Conservation (phyloP, 176 grass and related monocot genomes). For the Cocos nucifera region DNA sequence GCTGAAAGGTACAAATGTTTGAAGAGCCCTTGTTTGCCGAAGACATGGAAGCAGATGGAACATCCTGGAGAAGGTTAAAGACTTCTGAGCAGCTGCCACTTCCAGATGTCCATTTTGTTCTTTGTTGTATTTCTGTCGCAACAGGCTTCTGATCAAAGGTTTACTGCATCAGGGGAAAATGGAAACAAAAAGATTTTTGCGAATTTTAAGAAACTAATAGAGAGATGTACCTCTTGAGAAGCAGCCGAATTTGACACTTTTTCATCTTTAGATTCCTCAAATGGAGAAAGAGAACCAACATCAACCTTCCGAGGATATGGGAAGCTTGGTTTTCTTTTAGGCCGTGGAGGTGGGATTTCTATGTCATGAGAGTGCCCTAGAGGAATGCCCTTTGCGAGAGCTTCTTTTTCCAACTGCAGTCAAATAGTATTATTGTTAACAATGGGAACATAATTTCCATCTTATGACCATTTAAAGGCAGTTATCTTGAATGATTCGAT, state of each 20-base stretch:
- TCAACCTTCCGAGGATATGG: conserved; percentile 17
- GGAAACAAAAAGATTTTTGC: no score
- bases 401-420: conserved; percentile 26
- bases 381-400: conserved; percentile 6
- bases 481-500: no score
- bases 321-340: conserved; percentile 11
- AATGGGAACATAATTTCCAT: neutral
- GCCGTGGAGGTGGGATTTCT: conserved; percentile 20
- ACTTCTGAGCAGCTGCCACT: conserved; percentile 6
- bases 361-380: conserved; percentile 12
- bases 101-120: conserved; percentile 11
- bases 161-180: no score
- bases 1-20: neutral
- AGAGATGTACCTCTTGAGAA: no score
- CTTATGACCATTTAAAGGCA: no score
- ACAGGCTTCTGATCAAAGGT: conserved; percentile 1
- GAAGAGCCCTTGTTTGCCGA: conserved; percentile 6
- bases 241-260: neutral
- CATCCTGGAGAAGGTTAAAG: neutral
- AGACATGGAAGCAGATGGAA: neutral
- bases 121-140: neutral
- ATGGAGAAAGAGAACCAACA: neutral
- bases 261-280: neutral
- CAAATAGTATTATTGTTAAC: neutral
- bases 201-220: no score